These are phyloP conservation scores for Solanum rostratum DNA, from an alignment of 257 asterid species.

Conservation along the genomic window DNA sequence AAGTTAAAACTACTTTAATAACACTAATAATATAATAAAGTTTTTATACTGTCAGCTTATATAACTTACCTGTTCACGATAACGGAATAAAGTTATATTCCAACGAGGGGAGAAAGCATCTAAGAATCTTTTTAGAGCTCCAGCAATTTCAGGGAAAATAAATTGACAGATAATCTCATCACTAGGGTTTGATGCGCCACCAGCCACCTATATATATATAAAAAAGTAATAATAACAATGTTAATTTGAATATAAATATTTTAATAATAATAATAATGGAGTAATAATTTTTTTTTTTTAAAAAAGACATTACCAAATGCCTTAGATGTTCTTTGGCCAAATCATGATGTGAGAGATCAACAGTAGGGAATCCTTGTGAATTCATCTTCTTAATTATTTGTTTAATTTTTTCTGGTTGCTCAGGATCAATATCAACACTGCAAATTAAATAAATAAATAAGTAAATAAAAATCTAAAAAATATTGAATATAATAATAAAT, in stretches of 20 bases:
- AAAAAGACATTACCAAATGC: slow-evolving; percentile 42
- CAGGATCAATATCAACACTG: slow-evolving; percentile 65
- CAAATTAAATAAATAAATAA: background rate
- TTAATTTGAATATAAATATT: too few relatives aligned
- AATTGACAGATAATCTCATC: slow-evolving; percentile 83
- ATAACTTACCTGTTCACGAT: slow-evolving; percentile 55
- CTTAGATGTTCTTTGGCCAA: slow-evolving; percentile 78
- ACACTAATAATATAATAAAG: background rate
- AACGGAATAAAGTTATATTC: slow-evolving; percentile 86
- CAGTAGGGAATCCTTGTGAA: slow-evolving; percentile 37
- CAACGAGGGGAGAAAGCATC: slow-evolving; percentile 77
- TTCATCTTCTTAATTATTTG: slow-evolving; percentile 44
- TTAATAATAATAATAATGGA: background rate
- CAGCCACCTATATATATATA: slow-evolving; percentile 37
- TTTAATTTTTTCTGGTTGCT: slow-evolving; percentile 48
- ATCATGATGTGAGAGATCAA: slow-evolving; percentile 58
- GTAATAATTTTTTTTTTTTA: too few relatives aligned
- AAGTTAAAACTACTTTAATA: background rate
- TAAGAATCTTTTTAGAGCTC: slow-evolving; percentile 72
- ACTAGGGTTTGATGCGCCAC: slow-evolving; percentile 62
- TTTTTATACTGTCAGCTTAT: background rate
- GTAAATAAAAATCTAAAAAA: background rate
- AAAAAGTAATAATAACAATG: background rate
- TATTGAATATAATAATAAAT: background rate
- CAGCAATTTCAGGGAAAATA: slow-evolving; percentile 76